Evolutionary conservation across 2,329 filamentous ascomycete species (phyloP).

Genomic region (Monosporascus sp.): DNA sequence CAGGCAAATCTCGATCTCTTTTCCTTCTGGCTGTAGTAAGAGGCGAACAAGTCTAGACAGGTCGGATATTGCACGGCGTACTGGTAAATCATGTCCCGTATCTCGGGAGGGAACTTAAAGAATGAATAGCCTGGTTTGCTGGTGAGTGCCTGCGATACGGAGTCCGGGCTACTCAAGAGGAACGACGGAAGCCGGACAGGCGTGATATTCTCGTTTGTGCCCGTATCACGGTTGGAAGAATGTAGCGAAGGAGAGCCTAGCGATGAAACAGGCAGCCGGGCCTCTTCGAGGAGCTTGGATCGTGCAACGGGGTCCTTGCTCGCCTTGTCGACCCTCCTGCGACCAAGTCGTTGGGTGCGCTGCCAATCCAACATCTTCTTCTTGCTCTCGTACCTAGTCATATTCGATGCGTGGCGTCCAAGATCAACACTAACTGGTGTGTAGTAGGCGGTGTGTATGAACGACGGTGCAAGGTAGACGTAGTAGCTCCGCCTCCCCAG

Average conservation of each 20-base stretch:
- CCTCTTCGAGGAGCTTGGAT: conserved; percentile 14
- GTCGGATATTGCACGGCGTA: conserved; percentile 23
- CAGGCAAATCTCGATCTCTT: not conserved
- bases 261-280: conserved; percentile 7
- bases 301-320: conserved; percentile 14
- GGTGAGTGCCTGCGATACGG: not conserved
- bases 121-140: conserved; percentile 14
- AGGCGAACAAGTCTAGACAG: conserved; percentile 23
- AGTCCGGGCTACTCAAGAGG: not conserved
- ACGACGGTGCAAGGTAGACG: not conserved
- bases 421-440: not conserved
- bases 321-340: conserved; percentile 13
- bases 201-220: not conserved
- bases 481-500: not conserved
- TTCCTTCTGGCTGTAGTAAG: conserved; percentile 24
- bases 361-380: conserved; percentile 10
- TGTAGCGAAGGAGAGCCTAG: not conserved
- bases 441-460: not conserved
- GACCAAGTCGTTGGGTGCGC: conserved; percentile 8
- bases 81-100: conserved; percentile 31
- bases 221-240: not conserved
- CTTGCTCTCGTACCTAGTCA: conserved; percentile 8
- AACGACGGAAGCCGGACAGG: not conserved
- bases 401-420: not conserved
- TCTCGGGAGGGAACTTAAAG: conserved; percentile 27